Conservation (phyloP, 140 eudicot genomes). For the Anethum foeniculum region DNA sequence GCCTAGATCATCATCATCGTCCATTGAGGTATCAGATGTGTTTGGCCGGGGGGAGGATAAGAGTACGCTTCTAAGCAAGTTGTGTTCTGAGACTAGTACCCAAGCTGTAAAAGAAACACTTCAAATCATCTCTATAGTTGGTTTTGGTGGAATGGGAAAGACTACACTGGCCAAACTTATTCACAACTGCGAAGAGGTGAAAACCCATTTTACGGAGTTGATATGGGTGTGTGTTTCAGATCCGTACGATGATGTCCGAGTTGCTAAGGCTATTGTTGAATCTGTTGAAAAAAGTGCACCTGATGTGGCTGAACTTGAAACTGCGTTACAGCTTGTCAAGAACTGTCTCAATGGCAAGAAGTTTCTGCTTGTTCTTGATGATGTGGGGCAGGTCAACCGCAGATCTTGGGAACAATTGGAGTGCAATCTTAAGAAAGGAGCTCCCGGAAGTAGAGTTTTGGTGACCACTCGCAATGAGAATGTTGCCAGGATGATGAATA, state of each 20-base stretch:
- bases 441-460: conserved; percentile 34
- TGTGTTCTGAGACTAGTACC: conserved; percentile 8
- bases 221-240: conserved; percentile 45
- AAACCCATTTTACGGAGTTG: conserved; percentile 14
- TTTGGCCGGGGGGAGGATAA: conserved; percentile 30
- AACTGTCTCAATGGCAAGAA: conserved; percentile 13
- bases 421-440: conserved; percentile 18
- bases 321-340: conserved; percentile 13
- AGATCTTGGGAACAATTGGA: conserved; percentile 27
- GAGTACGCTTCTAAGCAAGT: conserved; percentile 16
- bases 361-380: conserved; percentile 43
- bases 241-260: conserved; percentile 19
- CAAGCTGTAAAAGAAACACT: not conserved
- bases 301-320: conserved; percentile 15
- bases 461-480: conserved; percentile 39
- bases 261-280: conserved; percentile 34
- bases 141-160: conserved; percentile 55
- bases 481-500: conserved; percentile 23
- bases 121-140: conserved; percentile 30
- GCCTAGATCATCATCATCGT: conserved; percentile 10
- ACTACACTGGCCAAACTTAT: conserved; percentile 41
- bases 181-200: conserved; percentile 14
- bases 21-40: conserved; percentile 12
- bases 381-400: conserved; percentile 28
- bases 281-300: conserved; percentile 13